phyloP scores from a whole-genome alignment of 345 rosid species.

The Sonneratia alba region DNA sequence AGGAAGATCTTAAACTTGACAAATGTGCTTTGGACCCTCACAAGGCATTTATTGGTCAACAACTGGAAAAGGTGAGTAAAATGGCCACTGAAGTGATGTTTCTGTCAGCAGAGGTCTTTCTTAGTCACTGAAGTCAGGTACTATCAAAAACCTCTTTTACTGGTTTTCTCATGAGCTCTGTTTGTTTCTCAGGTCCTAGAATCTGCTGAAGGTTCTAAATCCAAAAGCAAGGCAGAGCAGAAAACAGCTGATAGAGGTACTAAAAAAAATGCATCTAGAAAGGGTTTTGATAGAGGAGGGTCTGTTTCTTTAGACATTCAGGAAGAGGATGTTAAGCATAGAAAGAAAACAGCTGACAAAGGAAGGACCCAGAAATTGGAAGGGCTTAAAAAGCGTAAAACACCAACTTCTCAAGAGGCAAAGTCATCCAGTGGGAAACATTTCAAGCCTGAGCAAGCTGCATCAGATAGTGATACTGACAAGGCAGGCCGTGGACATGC shows the following conservation, averaged over 20 bases:
- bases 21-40: constrained; percentile 51
- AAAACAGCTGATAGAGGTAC: constrained; percentile 29
- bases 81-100: constrained; percentile 2
- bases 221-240: constrained; percentile 22
- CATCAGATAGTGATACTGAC: constrained; percentile 31
- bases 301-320: constrained; percentile 37
- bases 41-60: constrained; percentile 54
- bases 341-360: constrained; percentile 35
- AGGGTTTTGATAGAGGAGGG: constrained; percentile 23
- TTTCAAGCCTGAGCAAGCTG: constrained; percentile 30
- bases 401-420: constrained; percentile 34
- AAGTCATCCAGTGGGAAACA: constrained; percentile 36
- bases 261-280: constrained; percentile 29
- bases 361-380: constrained; percentile 32
- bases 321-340: constrained; percentile 31
- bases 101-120: not conserved
- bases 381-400: constrained; percentile 42
- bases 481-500: constrained; percentile 33
- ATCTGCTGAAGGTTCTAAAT: constrained; percentile 35
- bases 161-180: constrained; percentile 5
- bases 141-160: not conserved
- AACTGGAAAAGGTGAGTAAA: constrained; percentile 49
- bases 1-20: constrained; percentile 69
- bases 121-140: not conserved
- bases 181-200: constrained; percentile 29